These are phyloP conservation scores for Colletotrichum sp. DNA, from an alignment of 2,329 filamentous ascomycete genomes.

Conservation along the genomic window DNA sequence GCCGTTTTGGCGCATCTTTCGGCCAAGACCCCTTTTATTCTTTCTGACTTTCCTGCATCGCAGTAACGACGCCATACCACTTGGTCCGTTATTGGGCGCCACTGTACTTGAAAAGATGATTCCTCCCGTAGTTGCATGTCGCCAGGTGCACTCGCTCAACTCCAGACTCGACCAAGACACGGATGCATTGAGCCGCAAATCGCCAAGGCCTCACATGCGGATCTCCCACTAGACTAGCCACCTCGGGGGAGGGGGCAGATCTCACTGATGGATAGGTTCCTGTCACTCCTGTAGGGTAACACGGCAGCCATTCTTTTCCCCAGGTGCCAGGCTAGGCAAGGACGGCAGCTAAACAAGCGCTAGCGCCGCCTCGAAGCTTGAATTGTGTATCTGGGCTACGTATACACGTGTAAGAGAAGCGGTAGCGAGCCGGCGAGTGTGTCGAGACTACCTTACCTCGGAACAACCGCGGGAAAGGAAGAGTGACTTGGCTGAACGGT, in stretches of 20 bases:
- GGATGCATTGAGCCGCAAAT: background rate
- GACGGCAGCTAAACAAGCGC: background rate
- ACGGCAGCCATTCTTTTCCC: background rate
- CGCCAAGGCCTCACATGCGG: background rate
- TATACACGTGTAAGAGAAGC: background rate
- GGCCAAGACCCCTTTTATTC: background rate
- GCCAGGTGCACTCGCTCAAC: background rate
- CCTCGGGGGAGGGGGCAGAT: background rate
- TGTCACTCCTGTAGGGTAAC: background rate
- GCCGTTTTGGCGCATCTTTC: background rate
- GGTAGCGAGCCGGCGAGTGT: background rate
- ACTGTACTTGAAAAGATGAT: background rate
- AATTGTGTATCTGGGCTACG: background rate
- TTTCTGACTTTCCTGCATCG: background rate
- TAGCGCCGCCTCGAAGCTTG: background rate
- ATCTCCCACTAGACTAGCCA: background rate
- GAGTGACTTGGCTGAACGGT: background rate
- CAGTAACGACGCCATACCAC: background rate
- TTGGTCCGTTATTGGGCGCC: background rate
- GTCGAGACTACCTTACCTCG: background rate
- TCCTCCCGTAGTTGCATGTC: background rate
- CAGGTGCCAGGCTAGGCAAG: background rate
- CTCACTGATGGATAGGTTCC: background rate
- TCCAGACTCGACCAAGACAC: background rate
- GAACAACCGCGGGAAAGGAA: background rate